A percentile compares a stretch with the other conserved stretches of the same genome.
phyloP scores from a whole-genome alignment of 345 rosid genomes.

The Passiflora organensis region DNA sequence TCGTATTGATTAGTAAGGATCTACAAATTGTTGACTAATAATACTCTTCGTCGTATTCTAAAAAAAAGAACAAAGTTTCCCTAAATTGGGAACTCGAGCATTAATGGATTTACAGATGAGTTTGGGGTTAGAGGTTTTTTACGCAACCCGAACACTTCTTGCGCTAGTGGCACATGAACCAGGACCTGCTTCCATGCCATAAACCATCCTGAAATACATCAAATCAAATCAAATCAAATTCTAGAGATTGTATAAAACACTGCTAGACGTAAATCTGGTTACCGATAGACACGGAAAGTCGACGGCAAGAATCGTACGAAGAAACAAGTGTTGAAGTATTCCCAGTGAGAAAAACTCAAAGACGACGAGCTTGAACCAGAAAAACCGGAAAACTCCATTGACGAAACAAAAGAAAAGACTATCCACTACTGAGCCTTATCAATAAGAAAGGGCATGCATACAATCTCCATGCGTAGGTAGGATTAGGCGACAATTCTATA shows the following conservation, averaged over 20 bases:
- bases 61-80: slow-evolving; percentile 1
- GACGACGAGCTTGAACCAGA: neutral
- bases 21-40: too few species aligned
- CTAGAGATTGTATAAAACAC: neutral
- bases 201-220: slow-evolving; percentile 55
- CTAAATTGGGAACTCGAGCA: neutral
- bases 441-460: too few species aligned
- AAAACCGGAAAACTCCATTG: neutral
- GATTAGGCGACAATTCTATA: too few species aligned
- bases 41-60: too few species aligned
- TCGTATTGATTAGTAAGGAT: too few species aligned
- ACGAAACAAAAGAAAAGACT: neutral
- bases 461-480: too few species aligned
- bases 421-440: neutral
- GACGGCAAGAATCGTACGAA: slow-evolving; percentile 12
- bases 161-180: slow-evolving; percentile 77
- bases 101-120: slow-evolving; percentile 31
- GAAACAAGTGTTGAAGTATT: slow-evolving; percentile 7
- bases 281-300: slow-evolving; percentile 12
- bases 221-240: neutral
- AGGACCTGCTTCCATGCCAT: slow-evolving; percentile 87
- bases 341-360: slow-evolving; percentile 3
- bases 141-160: slow-evolving; percentile 73
- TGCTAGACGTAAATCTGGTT: neutral
- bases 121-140: slow-evolving; percentile 42